Evolutionary conservation across 768 basidiomycete species (phyloP).

Genomic region (Pisolithus albus): DNA sequence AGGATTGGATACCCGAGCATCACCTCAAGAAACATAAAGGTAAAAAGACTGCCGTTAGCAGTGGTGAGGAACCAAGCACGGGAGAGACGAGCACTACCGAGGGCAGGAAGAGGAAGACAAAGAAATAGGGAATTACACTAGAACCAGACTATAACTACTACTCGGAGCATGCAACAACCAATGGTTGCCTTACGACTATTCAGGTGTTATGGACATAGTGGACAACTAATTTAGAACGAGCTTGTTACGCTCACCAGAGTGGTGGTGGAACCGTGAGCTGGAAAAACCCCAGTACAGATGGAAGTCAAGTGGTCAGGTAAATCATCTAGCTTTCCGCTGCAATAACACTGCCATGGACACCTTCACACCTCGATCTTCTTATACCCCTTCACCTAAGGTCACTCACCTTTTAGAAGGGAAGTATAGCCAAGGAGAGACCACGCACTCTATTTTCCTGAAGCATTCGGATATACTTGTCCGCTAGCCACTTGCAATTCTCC

Average conservation of each 20-base stretch:
- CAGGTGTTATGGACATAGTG: background rate
- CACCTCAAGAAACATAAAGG: conserved; percentile 66
- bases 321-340: too few species aligned
- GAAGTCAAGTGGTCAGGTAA: too few species aligned
- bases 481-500: conserved; percentile 81
- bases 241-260: background rate
- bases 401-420: background rate
- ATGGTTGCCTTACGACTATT: background rate
- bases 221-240: conserved; percentile 7
- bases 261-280: background rate
- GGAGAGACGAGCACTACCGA: conserved; percentile 61
- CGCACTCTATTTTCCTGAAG: conserved; percentile 75
- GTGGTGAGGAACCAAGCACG: conserved; percentile 63
- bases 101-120: conserved; percentile 39
- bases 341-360: background rate
- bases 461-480: conserved; percentile 77
- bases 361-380: conserved; percentile 60
- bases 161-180: background rate
- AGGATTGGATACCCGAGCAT: conserved; percentile 92
- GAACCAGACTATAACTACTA: background rate
- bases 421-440: conserved; percentile 7
- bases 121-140: conserved; percentile 32
- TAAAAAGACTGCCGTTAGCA: conserved; percentile 42
- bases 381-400: conserved; percentile 73
- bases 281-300: background rate